These are phyloP conservation scores for Ceratocystis harringtonii DNA, from an alignment of 2,329 filamentous ascomycete genomes.

Conservation along the genomic window DNA sequence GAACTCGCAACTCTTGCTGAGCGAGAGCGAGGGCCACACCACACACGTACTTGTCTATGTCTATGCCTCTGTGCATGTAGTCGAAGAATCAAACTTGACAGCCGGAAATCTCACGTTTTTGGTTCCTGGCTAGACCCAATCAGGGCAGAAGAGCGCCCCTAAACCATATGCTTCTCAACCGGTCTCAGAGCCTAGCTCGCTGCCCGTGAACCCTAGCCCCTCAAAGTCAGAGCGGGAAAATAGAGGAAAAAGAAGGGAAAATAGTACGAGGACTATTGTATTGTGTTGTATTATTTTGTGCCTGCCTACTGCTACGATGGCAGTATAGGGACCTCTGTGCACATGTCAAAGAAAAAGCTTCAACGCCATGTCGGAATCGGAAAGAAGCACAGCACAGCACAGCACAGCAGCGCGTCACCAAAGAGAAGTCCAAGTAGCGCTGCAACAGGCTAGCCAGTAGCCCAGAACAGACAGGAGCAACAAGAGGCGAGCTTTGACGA, in stretches of 20 bases:
- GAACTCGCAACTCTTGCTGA: background rate
- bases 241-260: background rate
- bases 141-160: background rate
- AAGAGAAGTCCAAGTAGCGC: background rate
- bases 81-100: background rate
- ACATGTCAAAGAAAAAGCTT: background rate
- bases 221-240: background rate
- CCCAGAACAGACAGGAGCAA: background rate
- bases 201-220: background rate
- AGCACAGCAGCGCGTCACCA: background rate
- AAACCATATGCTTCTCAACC: background rate
- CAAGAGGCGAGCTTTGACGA: background rate
- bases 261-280: background rate
- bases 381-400: no score
- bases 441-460: background rate
- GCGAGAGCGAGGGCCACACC: no score
- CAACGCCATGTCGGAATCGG: background rate
- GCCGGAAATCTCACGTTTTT: background rate
- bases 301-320: no score
- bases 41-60: no score
- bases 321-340: background rate
- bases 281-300: no score
- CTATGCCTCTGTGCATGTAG: background rate
- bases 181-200: background rate
- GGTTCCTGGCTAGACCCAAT: conserved; percentile 1